Evolutionary conservation across 1,139 yeast genomes (phyloP).

Genomic region (Entelexis sorbosivorans): DNA sequence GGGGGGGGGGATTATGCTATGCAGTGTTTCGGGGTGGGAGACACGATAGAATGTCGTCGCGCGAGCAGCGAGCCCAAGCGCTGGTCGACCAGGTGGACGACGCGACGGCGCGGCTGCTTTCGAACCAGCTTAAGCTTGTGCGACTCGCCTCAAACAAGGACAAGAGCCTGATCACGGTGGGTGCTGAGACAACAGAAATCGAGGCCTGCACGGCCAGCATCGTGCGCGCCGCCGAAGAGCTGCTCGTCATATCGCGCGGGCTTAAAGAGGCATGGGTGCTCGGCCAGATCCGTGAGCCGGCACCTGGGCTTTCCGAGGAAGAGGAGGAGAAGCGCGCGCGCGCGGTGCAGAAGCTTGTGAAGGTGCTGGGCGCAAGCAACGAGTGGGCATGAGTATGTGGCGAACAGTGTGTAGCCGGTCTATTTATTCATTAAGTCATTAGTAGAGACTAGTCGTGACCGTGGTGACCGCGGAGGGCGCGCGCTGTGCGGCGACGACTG

Average conservation of each 20-base stretch:
- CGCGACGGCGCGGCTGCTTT: conserved; percentile 25
- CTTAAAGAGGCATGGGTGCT: conserved; percentile 36
- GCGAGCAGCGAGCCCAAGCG: conserved; percentile 51
- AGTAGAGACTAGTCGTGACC: conserved; percentile 9
- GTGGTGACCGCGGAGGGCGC: conserved; percentile 1
- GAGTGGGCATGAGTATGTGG: conserved; percentile 5
- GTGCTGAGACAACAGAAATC: conserved; percentile 23
- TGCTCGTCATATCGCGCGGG: conserved; percentile 32
- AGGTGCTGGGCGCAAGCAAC: conserved; percentile 1
- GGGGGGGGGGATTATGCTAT: background rate
- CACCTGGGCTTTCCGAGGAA: conserved; percentile 1
- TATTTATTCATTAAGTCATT: conserved; percentile 14
- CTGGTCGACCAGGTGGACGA: conserved; percentile 41
- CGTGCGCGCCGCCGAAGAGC: conserved; percentile 34
- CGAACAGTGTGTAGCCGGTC: background rate
- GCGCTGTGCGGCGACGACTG: background rate
- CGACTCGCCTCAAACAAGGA: conserved; percentile 28
- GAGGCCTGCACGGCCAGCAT: conserved; percentile 24
- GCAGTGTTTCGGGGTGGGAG: background rate
- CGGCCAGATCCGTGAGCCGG: conserved; percentile 30
- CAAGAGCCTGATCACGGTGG: conserved; percentile 21
- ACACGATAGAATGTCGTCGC: conserved; percentile 13
- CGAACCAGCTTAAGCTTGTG: conserved; percentile 25
- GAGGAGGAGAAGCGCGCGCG: conserved; percentile 5
- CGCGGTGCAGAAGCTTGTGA: conserved; percentile 4